phyloP scores from a whole-genome alignment of 192 early-diverging fungal species.

The Podila epigama region DNA sequence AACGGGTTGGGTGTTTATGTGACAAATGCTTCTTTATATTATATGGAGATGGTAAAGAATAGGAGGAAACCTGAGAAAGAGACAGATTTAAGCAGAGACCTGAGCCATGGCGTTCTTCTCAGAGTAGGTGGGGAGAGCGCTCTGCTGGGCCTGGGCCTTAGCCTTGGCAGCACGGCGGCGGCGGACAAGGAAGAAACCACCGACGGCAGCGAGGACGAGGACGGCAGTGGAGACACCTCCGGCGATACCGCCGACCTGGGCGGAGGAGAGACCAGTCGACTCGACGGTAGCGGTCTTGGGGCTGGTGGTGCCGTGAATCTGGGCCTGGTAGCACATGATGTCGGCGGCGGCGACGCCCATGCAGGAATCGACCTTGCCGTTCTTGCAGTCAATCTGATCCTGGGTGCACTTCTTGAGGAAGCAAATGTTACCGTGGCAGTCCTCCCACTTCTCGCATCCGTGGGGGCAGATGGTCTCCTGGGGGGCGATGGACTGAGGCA shows the following conservation, averaged over 20 bases:
- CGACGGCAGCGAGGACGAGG: conserved; percentile 16
- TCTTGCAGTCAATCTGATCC: conserved; percentile 34
- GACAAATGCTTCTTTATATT: not conserved
- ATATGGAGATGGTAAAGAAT: not conserved
- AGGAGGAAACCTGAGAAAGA: not conserved
- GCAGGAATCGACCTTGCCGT: conserved; percentile 19
- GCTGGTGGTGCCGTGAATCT: not conserved
- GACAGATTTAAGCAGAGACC: conserved; percentile 21
- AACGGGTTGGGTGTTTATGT: not conserved
- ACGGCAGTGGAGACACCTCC: conserved; percentile 45
- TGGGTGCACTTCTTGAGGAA: conserved; percentile 43
- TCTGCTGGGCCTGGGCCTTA: conserved; percentile 4
- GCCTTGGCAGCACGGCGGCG: conserved; percentile 35
- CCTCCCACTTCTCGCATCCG: conserved; percentile 48
- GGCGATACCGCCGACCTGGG: conserved; percentile 43
- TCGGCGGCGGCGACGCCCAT: conserved; percentile 20
- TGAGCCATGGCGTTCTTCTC: conserved; percentile 41
- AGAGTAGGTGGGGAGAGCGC: conserved; percentile 24
- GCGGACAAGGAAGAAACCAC: conserved; percentile 38
- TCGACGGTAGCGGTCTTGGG: not conserved
- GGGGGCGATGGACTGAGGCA: conserved; percentile 11
- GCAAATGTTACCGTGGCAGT: conserved; percentile 42
- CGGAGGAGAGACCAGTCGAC: conserved; percentile 1
- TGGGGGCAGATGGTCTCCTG: conserved; percentile 34
- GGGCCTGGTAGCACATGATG: conserved; percentile 27